Evolutionary conservation across 352 stramenopile genomes (phyloP), one percentile per base, ranked within the genome.

Genomic region (Phytophthora citrophthora): DNA sequence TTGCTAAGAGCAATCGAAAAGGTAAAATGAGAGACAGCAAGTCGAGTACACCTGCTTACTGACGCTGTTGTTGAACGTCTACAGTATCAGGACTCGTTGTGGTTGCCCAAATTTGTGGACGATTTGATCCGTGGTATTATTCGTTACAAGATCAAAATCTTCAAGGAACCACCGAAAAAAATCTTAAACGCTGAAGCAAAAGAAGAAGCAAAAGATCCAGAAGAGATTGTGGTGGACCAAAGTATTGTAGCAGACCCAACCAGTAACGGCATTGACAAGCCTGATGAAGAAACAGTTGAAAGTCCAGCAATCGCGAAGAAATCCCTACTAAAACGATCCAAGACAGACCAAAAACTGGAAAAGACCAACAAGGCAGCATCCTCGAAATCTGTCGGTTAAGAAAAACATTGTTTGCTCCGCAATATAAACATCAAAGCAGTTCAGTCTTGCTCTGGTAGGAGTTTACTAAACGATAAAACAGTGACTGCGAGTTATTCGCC

Each of bases 141-240:
- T 13, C 70, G 72, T 36, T 90, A 91, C 80, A 90, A 89, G 55
- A 90, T 89, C 69, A 88, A 90, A 64, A 13, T 89, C 16, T 91
- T 86, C 51, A 87, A 84, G 45, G 68, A 84, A 2, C 55, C 58
- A 12, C 68, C 68, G 7, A 79, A 79, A 48, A 56, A 68, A 5
- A n/a, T 13, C 12, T 64, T 47, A 24, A 61, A 65, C 13, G 16
- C 34, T 18, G n/a, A 29, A 48, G 54, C 24, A 32, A 20, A 20
- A 20, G 18, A 20, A 20, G 18, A 20, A 20, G 18, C 18, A 20
- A 54, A 65, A 34, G 31, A 53, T 16, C 15, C 11, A 34, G 0
- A 34, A 34, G 29, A 4, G 29, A 34, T 10, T 34, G 29, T 34
- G 29, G 29, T 3, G 12, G 9, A 13, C 29, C 29, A 34, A 34